phyloP scores from a whole-genome alignment of 2,329 filamentous ascomycete species.

The Colletotrichum karsti region DNA sequence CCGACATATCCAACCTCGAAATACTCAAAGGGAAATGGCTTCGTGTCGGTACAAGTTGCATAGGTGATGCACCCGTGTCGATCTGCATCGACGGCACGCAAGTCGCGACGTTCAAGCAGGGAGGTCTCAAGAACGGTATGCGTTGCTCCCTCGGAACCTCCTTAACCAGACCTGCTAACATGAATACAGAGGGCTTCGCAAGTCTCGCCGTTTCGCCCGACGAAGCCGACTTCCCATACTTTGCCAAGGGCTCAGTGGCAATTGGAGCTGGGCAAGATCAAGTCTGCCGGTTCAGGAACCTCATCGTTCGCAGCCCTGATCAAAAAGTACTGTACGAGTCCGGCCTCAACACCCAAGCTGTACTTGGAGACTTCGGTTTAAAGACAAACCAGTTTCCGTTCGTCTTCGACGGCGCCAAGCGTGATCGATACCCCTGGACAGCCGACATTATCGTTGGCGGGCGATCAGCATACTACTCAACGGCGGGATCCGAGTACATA shows the following conservation, averaged over 20 bases:
- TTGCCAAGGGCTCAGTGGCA: neutral
- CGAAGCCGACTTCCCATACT: neutral
- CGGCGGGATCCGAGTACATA: neutral
- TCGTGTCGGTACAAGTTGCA: neutral
- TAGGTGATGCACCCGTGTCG: neutral
- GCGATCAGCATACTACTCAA: neutral
- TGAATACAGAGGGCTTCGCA: neutral
- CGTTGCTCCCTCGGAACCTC: too few relatives aligned
- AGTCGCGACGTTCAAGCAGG: neutral
- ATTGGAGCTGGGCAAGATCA: neutral
- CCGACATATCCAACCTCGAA: neutral
- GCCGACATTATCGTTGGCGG: slow-evolving; percentile 2
- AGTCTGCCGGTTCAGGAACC: neutral
- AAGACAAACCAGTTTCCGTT: neutral
- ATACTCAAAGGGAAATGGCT: neutral
- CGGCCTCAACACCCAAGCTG: neutral
- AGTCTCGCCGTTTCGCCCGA: neutral
- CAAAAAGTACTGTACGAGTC: neutral
- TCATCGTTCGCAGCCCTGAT: neutral
- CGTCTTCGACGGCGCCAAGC: neutral
- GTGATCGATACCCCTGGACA: slow-evolving; percentile 1
- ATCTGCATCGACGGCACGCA: neutral
- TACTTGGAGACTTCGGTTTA: neutral
- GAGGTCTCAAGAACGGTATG: neutral
- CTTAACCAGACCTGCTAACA: neutral